These are phyloP conservation scores for Elsinoe batatas DNA, from an alignment of 2,329 filamentous ascomycete species.

Conservation along the genomic window DNA sequence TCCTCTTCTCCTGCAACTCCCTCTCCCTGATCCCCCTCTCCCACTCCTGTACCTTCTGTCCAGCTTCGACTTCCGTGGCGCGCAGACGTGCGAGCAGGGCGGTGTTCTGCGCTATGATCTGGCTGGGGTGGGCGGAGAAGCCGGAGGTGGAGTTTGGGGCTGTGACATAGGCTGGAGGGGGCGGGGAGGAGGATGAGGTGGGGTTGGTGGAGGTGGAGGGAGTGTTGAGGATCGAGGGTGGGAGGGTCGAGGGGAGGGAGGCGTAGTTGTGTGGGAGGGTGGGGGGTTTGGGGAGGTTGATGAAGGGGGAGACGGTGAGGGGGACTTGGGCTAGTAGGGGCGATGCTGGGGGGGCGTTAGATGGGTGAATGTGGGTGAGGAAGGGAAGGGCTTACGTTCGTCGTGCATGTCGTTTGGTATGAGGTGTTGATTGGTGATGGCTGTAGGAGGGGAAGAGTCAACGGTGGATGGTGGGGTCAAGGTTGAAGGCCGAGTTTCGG, in stretches of 20 bases:
- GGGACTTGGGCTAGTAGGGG: constrained; percentile 86
- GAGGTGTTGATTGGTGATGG: no score
- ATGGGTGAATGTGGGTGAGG: not conserved
- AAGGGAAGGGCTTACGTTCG: constrained; percentile 21
- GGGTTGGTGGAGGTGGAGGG: constrained; percentile 18
- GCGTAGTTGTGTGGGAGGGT: constrained; percentile 96
- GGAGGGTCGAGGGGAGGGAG: constrained; percentile 74
- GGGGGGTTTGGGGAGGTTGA: constrained; percentile 78
- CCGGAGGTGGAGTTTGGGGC: constrained; percentile 59
- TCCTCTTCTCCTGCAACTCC: constrained; percentile 68
- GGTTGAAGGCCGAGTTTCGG: no score
- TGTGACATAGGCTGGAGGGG: constrained; percentile 59
- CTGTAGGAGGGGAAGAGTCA: no score
- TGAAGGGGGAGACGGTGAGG: constrained; percentile 86
- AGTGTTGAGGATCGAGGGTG: constrained; percentile 54
- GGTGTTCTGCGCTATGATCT: constrained; percentile 73
- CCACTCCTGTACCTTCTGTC: constrained; percentile 57
- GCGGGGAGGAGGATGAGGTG: constrained; percentile 23
- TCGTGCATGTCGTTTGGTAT: constrained; percentile 21
- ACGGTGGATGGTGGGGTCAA: no score
- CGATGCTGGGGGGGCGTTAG: constrained; percentile 37
- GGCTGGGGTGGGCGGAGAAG: constrained; percentile 74
- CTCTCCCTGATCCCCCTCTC: constrained; percentile 54
- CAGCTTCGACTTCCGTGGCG: constrained; percentile 57
- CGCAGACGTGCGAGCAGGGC: constrained; percentile 67